Base-by-base conservation (phyloP, 805 yeast species). In the Yarrowia sp. region DNA sequence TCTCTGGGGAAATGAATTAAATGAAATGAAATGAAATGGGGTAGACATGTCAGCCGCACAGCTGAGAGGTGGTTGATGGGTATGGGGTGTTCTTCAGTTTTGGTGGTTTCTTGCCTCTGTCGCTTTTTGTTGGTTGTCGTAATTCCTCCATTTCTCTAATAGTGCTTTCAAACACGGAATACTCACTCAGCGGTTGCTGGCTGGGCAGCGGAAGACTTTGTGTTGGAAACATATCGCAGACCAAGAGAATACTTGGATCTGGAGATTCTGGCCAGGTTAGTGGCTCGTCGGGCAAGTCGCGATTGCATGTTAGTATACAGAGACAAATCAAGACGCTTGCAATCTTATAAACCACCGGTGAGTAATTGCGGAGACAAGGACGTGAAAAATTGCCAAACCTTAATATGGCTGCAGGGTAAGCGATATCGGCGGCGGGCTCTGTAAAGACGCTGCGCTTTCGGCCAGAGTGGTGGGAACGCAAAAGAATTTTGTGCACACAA, bases 371-470 rank as follows among this genome's bases (percentile, higher is more conserved):
- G 47, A 51, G 58, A 55, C 61, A 55, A 55, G 61, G 61, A 55
- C 47, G 61, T 55, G 61, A 55, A 55, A 55, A 55, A 55, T 55
- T 55, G 61, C 61, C 61, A 55, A 42, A 55, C 61, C 42, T 41
- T 55, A 55, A 41, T 39, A 6, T 15, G 35, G 61, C 61, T 39
- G 61, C 61, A 55, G 61, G 61, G 61, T 55, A 55, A 55, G 61
- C 61, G 61, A 55, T 55, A 55, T 55, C 61, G 61, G 61, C 61
- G n/a, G n/a, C n/a, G n/a, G n/a, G n/a, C n/a, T n/a, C n/a, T n/a
- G n/a, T n/a, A n/a, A n/a, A n/a, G n/a, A n/a, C n/a, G n/a, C n/a
- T n/a, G n/a, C n/a, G n/a, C n/a, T n/a, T n/a, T n/a, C n/a, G n/a
- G n/a, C n/a, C n/a, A n/a, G n/a, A n/a, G n/a, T n/a, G n/a, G n/a